These are phyloP conservation scores for Hypholoma sublateritium DNA, from an alignment of 768 basidiomycete genomes.

Conservation along the genomic window DNA sequence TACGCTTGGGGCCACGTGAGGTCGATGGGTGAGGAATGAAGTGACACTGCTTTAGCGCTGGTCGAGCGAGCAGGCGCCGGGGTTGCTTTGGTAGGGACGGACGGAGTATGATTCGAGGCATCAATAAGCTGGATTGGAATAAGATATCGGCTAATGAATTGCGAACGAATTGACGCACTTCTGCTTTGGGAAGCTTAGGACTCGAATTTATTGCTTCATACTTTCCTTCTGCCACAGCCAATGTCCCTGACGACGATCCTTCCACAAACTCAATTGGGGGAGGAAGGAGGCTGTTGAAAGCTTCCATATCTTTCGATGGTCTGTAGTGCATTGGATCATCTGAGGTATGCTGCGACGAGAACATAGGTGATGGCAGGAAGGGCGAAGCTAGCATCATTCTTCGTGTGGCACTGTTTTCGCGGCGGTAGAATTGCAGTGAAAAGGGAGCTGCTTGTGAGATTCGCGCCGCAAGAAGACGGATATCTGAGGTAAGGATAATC, in stretches of 20 bases:
- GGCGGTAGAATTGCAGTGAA: not conserved
- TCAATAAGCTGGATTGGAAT: conserved; percentile 15
- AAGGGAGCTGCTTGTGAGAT: not conserved
- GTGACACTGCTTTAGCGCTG: conserved; percentile 34
- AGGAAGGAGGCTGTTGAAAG: conserved; percentile 76
- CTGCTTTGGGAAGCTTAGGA: conserved; percentile 47
- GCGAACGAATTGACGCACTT: conserved; percentile 37
- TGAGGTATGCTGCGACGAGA: conserved; percentile 46
- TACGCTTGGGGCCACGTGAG: conserved; percentile 57
- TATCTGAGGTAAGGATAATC: not conserved
- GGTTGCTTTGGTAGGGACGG: conserved; percentile 26
- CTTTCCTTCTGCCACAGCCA: conserved; percentile 71
- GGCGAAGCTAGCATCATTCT: conserved; percentile 68
- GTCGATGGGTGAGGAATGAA: conserved; percentile 58
- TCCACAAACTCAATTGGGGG: conserved; percentile 84
- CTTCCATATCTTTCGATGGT: conserved; percentile 69
- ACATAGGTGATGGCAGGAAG: conserved; percentile 52
- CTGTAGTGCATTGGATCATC: conserved; percentile 58
- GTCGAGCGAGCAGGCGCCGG: conserved; percentile 19
- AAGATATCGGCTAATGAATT: not conserved
- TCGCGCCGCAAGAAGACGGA: not conserved
- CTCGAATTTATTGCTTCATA: conserved; percentile 81
- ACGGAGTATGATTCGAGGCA: conserved; percentile 23
- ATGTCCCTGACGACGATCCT: conserved; percentile 75
- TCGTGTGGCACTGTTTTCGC: conserved; percentile 14